phyloP scores from a whole-genome alignment of 192 early-diverging fungal genomes.

The Backusella circina region DNA sequence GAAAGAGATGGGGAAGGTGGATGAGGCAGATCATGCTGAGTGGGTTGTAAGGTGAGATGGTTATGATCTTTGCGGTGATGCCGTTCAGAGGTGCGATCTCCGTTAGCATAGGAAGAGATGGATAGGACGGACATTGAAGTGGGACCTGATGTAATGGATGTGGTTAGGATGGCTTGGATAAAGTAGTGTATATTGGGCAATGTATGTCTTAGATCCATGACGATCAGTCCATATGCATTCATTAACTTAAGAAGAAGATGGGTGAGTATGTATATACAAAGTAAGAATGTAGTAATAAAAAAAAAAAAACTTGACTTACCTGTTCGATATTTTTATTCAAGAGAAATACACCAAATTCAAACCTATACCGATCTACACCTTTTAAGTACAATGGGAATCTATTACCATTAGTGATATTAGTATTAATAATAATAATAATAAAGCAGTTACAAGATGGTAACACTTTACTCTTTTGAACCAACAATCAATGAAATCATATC shows the following conservation, averaged over 20 bases:
- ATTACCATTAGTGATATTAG: conserved; percentile 3
- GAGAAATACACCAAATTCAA: conserved; percentile 83
- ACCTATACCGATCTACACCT: conserved; percentile 63
- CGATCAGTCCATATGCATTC: conserved; percentile 59
- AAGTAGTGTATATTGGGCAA: conserved; percentile 66
- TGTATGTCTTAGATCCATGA: conserved; percentile 67
- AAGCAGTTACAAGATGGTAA: background rate
- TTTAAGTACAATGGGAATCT: conserved; percentile 75
- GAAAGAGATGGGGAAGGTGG: conserved; percentile 16
- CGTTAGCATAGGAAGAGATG: conserved; percentile 32
- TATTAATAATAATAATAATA: background rate
- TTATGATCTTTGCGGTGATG: background rate
- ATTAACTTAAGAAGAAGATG: conserved; percentile 51
- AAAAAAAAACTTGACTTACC: conserved; percentile 34
- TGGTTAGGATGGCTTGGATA: conserved; percentile 49
- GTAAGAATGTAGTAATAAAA: no score
- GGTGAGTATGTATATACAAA: background rate
- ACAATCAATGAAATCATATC: conserved; percentile 43
- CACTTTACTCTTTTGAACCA: conserved; percentile 34
- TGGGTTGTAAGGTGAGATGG: conserved; percentile 20
- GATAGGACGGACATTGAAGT: conserved; percentile 34
- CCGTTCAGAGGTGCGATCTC: background rate
- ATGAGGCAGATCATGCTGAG: background rate
- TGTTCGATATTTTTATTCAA: conserved; percentile 87
- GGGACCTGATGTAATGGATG: conserved; percentile 34